Evolutionary conservation across 192 early-diverging fungal species (phyloP).

Genomic region (Backusella westeae): DNA sequence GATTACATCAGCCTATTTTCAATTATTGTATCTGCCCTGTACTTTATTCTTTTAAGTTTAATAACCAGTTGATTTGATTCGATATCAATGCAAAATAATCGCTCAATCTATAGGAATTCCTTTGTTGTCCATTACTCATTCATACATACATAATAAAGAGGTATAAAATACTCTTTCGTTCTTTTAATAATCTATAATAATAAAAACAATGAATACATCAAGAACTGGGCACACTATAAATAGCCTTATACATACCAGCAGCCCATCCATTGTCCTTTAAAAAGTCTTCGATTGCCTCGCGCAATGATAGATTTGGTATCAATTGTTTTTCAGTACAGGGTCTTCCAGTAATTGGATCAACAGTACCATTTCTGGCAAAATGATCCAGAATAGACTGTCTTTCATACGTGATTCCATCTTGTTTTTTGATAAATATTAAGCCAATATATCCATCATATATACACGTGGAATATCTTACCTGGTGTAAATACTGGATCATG

Average conservation of each 20-base stretch:
- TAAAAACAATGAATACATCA: no score
- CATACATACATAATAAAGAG: no score
- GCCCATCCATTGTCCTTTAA: constrained; percentile 63
- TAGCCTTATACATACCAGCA: constrained; percentile 27
- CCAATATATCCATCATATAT: background rate
- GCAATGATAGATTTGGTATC: constrained; percentile 73
- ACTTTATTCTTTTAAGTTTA: no score
- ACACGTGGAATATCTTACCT: constrained; percentile 11
- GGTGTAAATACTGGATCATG: constrained; percentile 53
- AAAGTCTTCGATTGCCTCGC: constrained; percentile 63
- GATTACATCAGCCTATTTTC: no score
- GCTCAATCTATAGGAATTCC: no score
- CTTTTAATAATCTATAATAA: no score
- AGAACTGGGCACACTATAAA: no score
- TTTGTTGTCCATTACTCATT: no score
- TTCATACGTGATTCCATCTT: constrained; percentile 72
- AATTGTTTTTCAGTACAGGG: constrained; percentile 66
- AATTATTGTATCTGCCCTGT: no score
- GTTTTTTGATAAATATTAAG: constrained; percentile 28
- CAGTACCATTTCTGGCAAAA: constrained; percentile 74
- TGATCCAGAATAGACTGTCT: constrained; percentile 71
- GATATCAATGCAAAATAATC: no score
- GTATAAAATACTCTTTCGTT: no score
- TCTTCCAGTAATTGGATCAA: constrained; percentile 74
- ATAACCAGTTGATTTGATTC: no score